Base-by-base conservation (phyloP, 352 stramenopile species). In the Pythium sp. region DNA sequence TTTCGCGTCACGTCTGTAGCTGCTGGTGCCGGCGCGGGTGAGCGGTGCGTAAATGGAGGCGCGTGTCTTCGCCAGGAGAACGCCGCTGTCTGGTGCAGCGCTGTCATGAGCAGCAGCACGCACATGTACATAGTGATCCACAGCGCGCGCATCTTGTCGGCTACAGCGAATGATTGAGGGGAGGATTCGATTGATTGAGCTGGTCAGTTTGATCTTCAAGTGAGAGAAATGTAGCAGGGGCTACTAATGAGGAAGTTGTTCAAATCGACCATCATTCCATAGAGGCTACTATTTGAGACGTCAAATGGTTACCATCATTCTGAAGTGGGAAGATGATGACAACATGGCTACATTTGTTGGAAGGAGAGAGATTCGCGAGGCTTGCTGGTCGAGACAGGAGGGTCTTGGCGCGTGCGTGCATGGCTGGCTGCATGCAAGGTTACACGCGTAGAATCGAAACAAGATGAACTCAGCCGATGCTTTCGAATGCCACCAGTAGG, bases 11-110 rank as follows among this genome's bases (percentile, higher is more conserved):
- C 32, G 11, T 26, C 14, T 22, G 41, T 49, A 41, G 51, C 22
- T 41, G 15, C 4, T 22, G n/a, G 41, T 36, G 14, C 30, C 11
- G 30, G 9, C 11, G 20, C 15, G 14, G 53, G 53, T 7, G 24
- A 30, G 20, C 20, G n/a, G n/a, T 22, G 15, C 41, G n/a, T 59
- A 3, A 59, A 59, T 2, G 11, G 54, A 6, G 57, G 20, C 32
- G 32, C 34, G 53, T 58, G 53, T 22, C 57, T 9, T 62, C 57
- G 57, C 57, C 57, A 62, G 32, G 57, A 49, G 57, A 62, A 49
- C 32, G 53, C 53, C 2, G 53, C 11, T 5, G 18, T 38, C 14
- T 58, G 53, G 15, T n/a, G 26, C 26, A 36, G 53, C 24, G 26
- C 15, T 3, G 5, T 24, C 26, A 24, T 9, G 9, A 34, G 11